phyloP scores from a whole-genome alignment of 805 yeast species.

The Kregervanrija pseudodelftensis region DNA sequence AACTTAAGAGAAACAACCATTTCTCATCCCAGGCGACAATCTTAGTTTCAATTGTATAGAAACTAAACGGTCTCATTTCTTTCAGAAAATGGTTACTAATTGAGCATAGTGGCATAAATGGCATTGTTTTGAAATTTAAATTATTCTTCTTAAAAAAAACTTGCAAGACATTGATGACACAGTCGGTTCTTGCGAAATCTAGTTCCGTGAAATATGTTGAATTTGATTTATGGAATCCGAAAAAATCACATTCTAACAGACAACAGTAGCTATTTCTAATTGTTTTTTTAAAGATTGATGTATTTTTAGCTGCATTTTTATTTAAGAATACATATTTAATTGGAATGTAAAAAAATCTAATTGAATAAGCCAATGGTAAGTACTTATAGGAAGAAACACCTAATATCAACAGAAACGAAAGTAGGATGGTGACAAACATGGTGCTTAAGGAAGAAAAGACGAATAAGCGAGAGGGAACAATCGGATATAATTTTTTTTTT shows the following conservation, averaged over 20 bases:
- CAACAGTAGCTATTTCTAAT: slow-evolving; percentile 36
- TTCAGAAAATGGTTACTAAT: slow-evolving; percentile 59
- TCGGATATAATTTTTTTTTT: too few relatives aligned
- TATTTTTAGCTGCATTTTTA: slow-evolving; percentile 11
- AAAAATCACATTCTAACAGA: slow-evolving; percentile 77
- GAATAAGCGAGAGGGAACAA: too few relatives aligned
- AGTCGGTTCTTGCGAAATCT: slow-evolving; percentile 68
- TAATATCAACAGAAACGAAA: slow-evolving; percentile 1
- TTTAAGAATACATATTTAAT: slow-evolving; percentile 36
- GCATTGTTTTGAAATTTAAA: slow-evolving; percentile 28
- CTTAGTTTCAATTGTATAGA: slow-evolving; percentile 47
- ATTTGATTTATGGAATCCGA: slow-evolving; percentile 74
- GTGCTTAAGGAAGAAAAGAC: too few relatives aligned
- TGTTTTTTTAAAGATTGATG: slow-evolving; percentile 6
- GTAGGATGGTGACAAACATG: not conserved
- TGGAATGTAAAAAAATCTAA: slow-evolving; percentile 51
- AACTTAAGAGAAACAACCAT: slow-evolving; percentile 70
- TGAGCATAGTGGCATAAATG: slow-evolving; percentile 73
- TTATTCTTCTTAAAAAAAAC: slow-evolving; percentile 19
- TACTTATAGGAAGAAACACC: slow-evolving; percentile 44
- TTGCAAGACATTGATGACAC: slow-evolving; percentile 48
- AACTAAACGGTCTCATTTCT: slow-evolving; percentile 64
- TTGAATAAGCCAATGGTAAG: slow-evolving; percentile 58
- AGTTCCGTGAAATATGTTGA: slow-evolving; percentile 77
- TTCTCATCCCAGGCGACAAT: slow-evolving; percentile 81